These are phyloP conservation scores for Calonectria montana DNA, from an alignment of 2,329 filamentous ascomycete genomes.

Conservation along the genomic window DNA sequence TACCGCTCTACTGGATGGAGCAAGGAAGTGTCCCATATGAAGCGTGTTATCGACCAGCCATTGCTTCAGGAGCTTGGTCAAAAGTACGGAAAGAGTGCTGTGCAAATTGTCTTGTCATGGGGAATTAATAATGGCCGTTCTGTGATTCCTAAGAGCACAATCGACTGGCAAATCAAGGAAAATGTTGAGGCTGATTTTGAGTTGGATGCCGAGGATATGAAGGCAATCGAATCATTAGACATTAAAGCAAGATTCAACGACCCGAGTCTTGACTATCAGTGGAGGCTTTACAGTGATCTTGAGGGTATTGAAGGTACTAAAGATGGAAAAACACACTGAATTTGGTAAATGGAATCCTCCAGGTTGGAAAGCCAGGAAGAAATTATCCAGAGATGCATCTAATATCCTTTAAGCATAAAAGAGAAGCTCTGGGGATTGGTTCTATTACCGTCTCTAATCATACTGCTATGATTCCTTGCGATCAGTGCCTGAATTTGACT, in stretches of 20 bases:
- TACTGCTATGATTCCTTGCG: too few species aligned
- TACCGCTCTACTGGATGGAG: conserved; percentile 45
- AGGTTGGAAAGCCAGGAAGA: neutral
- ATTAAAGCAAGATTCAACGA: conserved; percentile 24
- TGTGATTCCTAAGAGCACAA: conserved; percentile 52
- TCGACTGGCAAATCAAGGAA: conserved; percentile 46
- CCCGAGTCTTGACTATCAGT: conserved; percentile 19
- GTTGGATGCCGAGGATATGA: conserved; percentile 12
- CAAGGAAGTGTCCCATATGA: conserved; percentile 44
- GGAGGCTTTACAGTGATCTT: conserved; percentile 24
- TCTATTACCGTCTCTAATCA: too few species aligned
- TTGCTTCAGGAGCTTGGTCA: conserved; percentile 39
- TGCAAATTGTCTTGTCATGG: conserved; percentile 50
- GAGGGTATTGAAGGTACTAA: conserved; percentile 14
- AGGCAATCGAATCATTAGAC: conserved; percentile 4
- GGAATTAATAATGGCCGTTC: conserved; percentile 46
- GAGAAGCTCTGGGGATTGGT: too few species aligned
- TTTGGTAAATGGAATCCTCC: neutral
- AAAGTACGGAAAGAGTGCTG: conserved; percentile 45
- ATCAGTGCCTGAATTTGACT: too few species aligned
- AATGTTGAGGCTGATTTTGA: conserved; percentile 27
- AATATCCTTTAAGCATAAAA: too few species aligned
- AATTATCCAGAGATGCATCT: neutral
- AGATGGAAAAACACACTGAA: conserved; percentile 11
- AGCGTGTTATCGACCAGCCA: conserved; percentile 42